These are phyloP conservation scores for Leccinellum luteum DNA, from an alignment of 768 basidiomycete species.

Conservation along the genomic window DNA sequence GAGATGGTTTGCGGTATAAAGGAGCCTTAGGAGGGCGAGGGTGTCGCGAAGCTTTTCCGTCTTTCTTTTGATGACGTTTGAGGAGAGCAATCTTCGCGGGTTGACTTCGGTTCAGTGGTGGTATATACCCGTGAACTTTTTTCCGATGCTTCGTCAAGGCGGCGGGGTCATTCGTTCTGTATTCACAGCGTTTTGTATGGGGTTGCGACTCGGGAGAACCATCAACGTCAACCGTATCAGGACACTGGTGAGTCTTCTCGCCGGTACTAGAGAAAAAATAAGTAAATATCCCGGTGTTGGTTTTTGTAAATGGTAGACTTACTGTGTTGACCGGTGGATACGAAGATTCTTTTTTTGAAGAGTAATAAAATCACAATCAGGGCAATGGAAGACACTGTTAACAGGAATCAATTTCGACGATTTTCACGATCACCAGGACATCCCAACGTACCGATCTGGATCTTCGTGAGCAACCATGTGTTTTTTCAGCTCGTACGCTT, in stretches of 20 bases:
- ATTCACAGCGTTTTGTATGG: slow-evolving; percentile 8
- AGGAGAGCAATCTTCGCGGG: background rate
- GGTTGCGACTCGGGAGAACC: background rate
- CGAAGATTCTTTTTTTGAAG: slow-evolving; percentile 20
- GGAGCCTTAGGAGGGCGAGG: background rate
- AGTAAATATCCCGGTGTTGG: background rate
- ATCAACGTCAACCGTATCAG: background rate
- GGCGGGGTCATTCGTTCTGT: slow-evolving; percentile 25
- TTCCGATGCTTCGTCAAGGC: slow-evolving; percentile 27
- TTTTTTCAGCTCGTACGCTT: slow-evolving; percentile 10
- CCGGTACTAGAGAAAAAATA: slow-evolving; percentile 17
- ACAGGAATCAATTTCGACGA: background rate
- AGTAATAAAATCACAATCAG: slow-evolving; percentile 14
- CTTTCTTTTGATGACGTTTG: background rate
- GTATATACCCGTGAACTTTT: slow-evolving; percentile 18
- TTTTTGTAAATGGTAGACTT: background rate
- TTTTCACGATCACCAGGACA: background rate
- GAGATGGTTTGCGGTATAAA: background rate
- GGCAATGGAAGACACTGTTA: slow-evolving; percentile 13
- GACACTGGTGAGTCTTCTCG: slow-evolving; percentile 12
- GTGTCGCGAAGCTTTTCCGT: background rate
- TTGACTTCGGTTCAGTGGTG: slow-evolving; percentile 2
- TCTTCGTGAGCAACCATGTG: slow-evolving; percentile 8
- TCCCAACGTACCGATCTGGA: slow-evolving; percentile 3
- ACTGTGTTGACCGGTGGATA: slow-evolving; percentile 22